A percentile compares a stretch with the other conserved stretches of the same genome.
These are phyloP conservation scores for Fusarium sp. DNA, from an alignment of 2,329 filamentous ascomycete genomes.

Conservation along the genomic window DNA sequence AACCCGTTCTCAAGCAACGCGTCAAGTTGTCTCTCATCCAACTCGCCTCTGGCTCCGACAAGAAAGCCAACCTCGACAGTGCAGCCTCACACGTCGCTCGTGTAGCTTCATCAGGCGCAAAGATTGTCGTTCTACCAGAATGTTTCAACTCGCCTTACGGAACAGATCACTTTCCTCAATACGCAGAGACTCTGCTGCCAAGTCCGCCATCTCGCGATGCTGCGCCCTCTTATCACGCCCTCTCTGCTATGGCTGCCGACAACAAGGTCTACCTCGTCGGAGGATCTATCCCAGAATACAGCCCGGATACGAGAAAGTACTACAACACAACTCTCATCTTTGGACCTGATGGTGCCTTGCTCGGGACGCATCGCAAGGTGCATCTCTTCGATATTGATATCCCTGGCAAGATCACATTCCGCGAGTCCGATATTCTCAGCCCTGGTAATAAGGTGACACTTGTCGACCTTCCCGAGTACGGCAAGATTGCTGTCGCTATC, in stretches of 20 bases:
- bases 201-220: slow-evolving; percentile 76
- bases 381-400: slow-evolving; percentile 99
- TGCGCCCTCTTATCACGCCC: slow-evolving; percentile 86
- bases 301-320: slow-evolving; percentile 68
- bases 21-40: slow-evolving; percentile 86
- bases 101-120: slow-evolving; percentile 79
- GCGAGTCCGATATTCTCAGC: slow-evolving; percentile 87
- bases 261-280: slow-evolving; percentile 85
- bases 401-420: slow-evolving; percentile 91
- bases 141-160: slow-evolving; percentile 99
- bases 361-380: slow-evolving; percentile 92
- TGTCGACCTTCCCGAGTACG: slow-evolving; percentile 88
- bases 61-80: slow-evolving; percentile 82
- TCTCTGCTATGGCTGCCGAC: slow-evolving; percentile 82
- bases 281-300: slow-evolving; percentile 90
- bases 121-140: slow-evolving; percentile 92
- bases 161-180: slow-evolving; percentile 86
- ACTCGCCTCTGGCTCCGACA: slow-evolving; percentile 83
- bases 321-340: slow-evolving; percentile 95
- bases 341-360: slow-evolving; percentile 77
- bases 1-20: slow-evolving; percentile 74
- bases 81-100: slow-evolving; percentile 86
- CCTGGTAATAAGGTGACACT: slow-evolving; percentile 88
- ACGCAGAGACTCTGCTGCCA: slow-evolving; percentile 87
- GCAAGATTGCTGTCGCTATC: slow-evolving; percentile 87